Conservation (phyloP, 2,329 filamentous ascomycete species). For the Cephalotrichum gorgonifer region DNA sequence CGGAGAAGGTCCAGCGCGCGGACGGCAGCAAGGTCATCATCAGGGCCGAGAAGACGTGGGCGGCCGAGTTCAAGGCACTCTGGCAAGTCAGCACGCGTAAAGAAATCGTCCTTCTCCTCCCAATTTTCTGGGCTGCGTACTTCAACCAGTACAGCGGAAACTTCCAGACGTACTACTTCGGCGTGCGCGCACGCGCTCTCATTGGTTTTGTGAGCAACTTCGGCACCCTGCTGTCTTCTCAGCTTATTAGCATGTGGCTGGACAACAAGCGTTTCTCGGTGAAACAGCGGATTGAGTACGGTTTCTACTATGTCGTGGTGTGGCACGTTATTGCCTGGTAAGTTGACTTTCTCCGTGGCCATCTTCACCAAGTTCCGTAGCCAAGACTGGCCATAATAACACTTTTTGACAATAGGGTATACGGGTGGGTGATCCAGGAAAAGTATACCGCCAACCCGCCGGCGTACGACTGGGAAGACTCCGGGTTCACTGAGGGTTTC, state of each 20-base stretch:
- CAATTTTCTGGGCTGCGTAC: constrained; percentile 4
- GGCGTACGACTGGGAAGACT: constrained; percentile 26
- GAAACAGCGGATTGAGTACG: constrained; percentile 13
- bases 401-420: constrained; percentile 15
- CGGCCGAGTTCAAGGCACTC: constrained; percentile 13
- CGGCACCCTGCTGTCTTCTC: constrained; percentile 13
- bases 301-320: constrained; percentile 33
- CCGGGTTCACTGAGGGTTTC: constrained; percentile 33
- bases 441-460: constrained; percentile 32
- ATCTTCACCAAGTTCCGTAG: background rate
- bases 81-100: constrained; percentile 10
- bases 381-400: background rate
- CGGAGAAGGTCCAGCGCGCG: constrained; percentile 15
- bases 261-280: constrained; percentile 16
- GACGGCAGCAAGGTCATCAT: constrained; percentile 15
- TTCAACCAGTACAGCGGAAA: constrained; percentile 11
- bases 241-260: constrained; percentile 15
- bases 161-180: constrained; percentile 13
- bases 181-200: constrained; percentile 11
- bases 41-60: constrained; percentile 11
- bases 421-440: constrained; percentile 41
- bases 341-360: background rate
- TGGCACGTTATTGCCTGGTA: constrained; percentile 35
- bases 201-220: constrained; percentile 14
- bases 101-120: constrained; percentile 5